These are phyloP conservation scores for Atkinsonella texensis DNA, from an alignment of 2,329 filamentous ascomycete species.

Conservation along the genomic window DNA sequence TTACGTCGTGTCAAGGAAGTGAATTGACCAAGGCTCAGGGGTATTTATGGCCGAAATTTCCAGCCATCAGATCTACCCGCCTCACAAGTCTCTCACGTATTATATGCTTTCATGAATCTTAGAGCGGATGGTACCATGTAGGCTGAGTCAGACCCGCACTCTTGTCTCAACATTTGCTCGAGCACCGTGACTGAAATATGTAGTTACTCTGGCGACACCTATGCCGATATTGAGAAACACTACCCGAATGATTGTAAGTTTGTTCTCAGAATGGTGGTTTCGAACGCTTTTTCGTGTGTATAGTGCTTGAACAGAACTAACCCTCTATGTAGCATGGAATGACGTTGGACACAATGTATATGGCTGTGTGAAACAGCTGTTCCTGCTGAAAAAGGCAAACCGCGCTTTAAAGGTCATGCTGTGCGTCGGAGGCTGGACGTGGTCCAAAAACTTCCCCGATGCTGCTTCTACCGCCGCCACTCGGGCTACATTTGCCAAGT, in stretches of 20 bases:
- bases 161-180: not conserved
- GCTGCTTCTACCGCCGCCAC: conserved; percentile 51
- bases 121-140: conserved; percentile 59
- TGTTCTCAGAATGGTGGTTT: too few species aligned
- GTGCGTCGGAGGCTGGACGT: conserved; percentile 79
- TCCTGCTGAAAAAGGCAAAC: conserved; percentile 63
- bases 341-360: conserved; percentile 61
- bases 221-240: conserved; percentile 61
- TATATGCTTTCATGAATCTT: conserved; percentile 75
- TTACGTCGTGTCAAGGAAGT: too few species aligned
- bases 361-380: conserved; percentile 71
- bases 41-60: conserved; percentile 65
- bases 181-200: not conserved
- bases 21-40: conserved; percentile 28
- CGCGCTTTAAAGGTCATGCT: conserved; percentile 67
- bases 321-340: conserved; percentile 35
- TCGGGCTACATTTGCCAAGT: conserved; percentile 55
- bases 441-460: conserved; percentile 61
- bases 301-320: not conserved
- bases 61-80: conserved; percentile 59
- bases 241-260: conserved; percentile 51
- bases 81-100: conserved; percentile 60
- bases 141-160: conserved; percentile 12
- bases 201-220: conserved; percentile 53
- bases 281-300: too few species aligned